Evolutionary conservation across 1,284 basidiomycete genomes (phyloP).

Genomic region (Earliella scabrosa): DNA sequence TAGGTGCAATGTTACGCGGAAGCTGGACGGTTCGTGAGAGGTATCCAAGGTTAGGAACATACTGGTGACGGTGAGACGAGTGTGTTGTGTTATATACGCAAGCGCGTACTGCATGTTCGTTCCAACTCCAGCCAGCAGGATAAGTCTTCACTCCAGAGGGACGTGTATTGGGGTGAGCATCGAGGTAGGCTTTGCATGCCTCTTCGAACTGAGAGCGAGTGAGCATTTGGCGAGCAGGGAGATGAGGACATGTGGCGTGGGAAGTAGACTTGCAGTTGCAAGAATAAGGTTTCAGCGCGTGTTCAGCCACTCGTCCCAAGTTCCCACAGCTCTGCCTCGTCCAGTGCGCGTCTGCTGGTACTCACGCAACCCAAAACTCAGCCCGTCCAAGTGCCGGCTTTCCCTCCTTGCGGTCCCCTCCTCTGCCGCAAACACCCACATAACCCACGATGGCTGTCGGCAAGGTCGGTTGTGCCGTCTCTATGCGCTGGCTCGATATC

Average conservation of each 20-base stretch:
- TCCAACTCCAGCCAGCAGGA: constrained; percentile 54
- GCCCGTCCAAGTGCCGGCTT: constrained; percentile 56
- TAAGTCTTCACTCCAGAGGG: constrained; percentile 6
- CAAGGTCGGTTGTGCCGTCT: constrained; percentile 62
- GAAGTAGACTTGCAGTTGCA: constrained; percentile 30
- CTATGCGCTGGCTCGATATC: too few species aligned
- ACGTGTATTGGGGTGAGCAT: constrained; percentile 12
- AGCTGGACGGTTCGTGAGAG: constrained; percentile 44
- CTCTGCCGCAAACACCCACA: constrained; percentile 43
- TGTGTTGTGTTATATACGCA: constrained; percentile 3
- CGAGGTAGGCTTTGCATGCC: constrained; percentile 50
- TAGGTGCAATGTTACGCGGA: not conserved
- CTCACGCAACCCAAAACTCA: constrained; percentile 46
- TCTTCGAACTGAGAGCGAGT: constrained; percentile 64
- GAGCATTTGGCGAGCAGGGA: constrained; percentile 42
- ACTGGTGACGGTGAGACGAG: constrained; percentile 32
- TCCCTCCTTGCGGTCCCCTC: constrained; percentile 45
- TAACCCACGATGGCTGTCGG: constrained; percentile 85
- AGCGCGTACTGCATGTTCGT: constrained; percentile 52
- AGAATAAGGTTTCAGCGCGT: constrained; percentile 44
- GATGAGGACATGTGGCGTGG: constrained; percentile 49
- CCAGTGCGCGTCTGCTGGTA: constrained; percentile 33
- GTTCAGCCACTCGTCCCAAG: constrained; percentile 43
- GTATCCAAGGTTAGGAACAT: constrained; percentile 48
- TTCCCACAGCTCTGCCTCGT: constrained; percentile 27